Base-by-base conservation (phyloP, 345 rosid species). In the Eucalyptus marginata region DNA sequence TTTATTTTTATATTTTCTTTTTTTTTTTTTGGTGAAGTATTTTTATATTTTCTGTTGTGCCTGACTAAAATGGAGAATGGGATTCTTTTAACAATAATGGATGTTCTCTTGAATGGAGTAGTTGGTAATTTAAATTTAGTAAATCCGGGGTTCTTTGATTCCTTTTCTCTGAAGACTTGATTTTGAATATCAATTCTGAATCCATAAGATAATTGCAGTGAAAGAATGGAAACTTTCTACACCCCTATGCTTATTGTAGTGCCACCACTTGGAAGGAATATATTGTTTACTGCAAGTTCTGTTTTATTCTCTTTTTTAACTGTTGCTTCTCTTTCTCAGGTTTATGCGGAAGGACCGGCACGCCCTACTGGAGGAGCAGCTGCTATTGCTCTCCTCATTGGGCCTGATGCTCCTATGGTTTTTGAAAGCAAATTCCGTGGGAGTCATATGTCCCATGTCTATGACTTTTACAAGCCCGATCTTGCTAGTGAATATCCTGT, bases 401-500 rank as follows among this genome's bases (percentile, higher is more conserved):
- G 99, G 88, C 99, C 99, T 2, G 95, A 97, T 92, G 99, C 99
- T 88, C 99, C 99, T 85, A 95, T 98, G 54, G 94, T 89, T 87
- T 98, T 98, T 89, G 99, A 98, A 94, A 96, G 99, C 94, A 98
- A 98, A 92, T 87, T 94, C 83, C 95, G 99, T 91, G 99, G 97
- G 79, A 98, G 99, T 88, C 97, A 98, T 86, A 98, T 98, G 99
- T 92, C 98, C 91, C 99, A 98, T 93, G 99, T 87, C 88, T 98
- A 98, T 89, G 99, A 98, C 95, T 98, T 98, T 94, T 98, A 98
- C 94, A 98, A 98, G 95, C 99, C 99, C 83, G 92, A 98, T 92
- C 97, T 98, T 90, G 98, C 99, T 86, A 98, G 99, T 93, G 99
- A 98, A 96, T 98, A 98, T 93, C 99, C 99, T 88, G 99, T 98